Base-by-base conservation (phyloP, 1,284 basidiomycete genomes). In the Trichosporon faecale region DNA sequence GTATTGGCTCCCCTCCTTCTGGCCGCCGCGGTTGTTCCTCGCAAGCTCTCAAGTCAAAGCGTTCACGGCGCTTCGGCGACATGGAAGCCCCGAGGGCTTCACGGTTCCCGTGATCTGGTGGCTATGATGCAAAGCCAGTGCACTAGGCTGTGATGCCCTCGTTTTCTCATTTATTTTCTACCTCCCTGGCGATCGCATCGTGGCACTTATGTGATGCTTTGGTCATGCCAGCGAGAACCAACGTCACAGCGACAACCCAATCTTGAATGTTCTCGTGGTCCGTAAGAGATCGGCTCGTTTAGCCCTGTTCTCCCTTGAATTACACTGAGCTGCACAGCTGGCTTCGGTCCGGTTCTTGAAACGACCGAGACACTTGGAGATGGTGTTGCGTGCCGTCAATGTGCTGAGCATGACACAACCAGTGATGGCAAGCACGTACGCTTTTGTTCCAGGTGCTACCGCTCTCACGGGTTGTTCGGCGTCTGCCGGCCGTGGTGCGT, bases 161-260 rank as follows among this genome's bases (percentile, higher is more conserved):
- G 8, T 61, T 31, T 31, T 31, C 18, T 31, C 57, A 61, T 61
- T 18, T 31, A 61, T n/a, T 31, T 18, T n/a, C 57, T 7, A 31
- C 25, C 29, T n/a, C 57, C 57, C 57, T 21, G 57, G 29, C 57
- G 23, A 23, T 25, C 23, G 25, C 14, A 12, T 23, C 23, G 49
- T 52, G 49, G 49, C 49, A 52, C 21, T 31, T 21, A 61, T 18
- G 57, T 18, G 57, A 31, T 61, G 57, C 57, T n/a, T 31, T n/a
- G 57, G 27, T 31, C 27, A 31, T 61, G 57, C 16, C 57, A 33
- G 27, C 29, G 27, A 33, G 29, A 33, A 33, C 57, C 29, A 61
- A 61, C 57, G 57, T 61, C 57, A 31, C 27, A n/a, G 57, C 57
- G 18, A 61, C 29, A 61, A 61, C 57, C 57, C 57, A 61, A 61